These are phyloP conservation scores for Chaetomium sp. DNA, from an alignment of 2,329 filamentous ascomycete species.

Conservation along the genomic window DNA sequence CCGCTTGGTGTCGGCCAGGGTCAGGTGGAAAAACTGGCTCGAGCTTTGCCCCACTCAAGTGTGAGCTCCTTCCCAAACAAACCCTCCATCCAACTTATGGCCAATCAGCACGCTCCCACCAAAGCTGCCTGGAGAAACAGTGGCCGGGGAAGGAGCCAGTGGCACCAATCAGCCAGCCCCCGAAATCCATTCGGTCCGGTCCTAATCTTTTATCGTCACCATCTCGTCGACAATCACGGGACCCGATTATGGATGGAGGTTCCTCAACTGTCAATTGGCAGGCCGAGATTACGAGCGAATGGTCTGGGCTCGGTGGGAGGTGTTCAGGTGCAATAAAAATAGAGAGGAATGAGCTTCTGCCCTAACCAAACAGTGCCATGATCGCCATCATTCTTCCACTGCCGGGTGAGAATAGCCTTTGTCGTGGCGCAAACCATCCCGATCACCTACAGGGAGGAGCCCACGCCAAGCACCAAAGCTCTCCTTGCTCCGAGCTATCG, in stretches of 20 bases:
- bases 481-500: not conserved
- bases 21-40: constrained; percentile 17
- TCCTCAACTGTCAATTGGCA: not conserved
- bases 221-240: not conserved
- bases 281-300: not conserved
- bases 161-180: constrained; percentile 20
- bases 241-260: too few relatives aligned
- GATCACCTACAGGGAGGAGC: too few relatives aligned
- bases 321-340: not conserved
- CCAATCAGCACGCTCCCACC: constrained; percentile 22
- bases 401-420: not conserved
- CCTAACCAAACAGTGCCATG: not conserved
- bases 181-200: constrained; percentile 24
- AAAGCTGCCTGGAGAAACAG: not conserved
- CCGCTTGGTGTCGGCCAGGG: constrained; percentile 3
- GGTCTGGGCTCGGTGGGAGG: not conserved
- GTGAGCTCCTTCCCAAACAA: constrained; percentile 33
- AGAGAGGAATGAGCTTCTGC: not conserved
- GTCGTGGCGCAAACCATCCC: not conserved
- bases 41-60: constrained; percentile 14
- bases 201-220: constrained; percentile 15
- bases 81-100: not conserved
- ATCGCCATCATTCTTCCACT: not conserved
- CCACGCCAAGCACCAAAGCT: not conserved
- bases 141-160: not conserved